Evolutionary conservation across 1,284 basidiomycete species (phyloP).

Genomic region (Xerocomus minutiporus): DNA sequence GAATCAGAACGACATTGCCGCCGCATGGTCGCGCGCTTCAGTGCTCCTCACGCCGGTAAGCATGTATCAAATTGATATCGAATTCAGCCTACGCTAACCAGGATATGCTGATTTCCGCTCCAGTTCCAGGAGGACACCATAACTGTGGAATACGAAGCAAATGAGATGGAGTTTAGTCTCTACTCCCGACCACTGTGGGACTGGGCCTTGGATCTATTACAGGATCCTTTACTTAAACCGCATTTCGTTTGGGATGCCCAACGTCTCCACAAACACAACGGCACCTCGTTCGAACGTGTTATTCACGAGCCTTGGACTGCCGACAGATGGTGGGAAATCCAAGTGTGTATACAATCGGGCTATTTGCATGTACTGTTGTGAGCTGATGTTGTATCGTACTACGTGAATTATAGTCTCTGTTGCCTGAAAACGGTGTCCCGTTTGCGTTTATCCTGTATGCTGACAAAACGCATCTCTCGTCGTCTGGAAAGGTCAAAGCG

Average conservation of each 20-base stretch:
- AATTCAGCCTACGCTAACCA: neutral
- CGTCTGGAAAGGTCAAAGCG: neutral
- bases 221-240: slow-evolving; percentile 13
- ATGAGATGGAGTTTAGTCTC: neutral
- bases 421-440: neutral
- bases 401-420: neutral
- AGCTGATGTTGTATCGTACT: neutral
- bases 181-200: slow-evolving; percentile 21
- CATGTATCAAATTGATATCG: neutral
- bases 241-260: slow-evolving; percentile 13
- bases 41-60: neutral
- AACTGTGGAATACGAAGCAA: neutral
- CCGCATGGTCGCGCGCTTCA: neutral
- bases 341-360: neutral
- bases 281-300: neutral
- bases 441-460: neutral
- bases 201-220: slow-evolving; percentile 23
- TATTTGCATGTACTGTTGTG: neutral
- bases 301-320: neutral
- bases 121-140: neutral
- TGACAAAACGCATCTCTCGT: neutral
- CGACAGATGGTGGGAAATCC: neutral
- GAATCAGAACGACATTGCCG: neutral
- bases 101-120: neutral
- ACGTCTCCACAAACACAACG: neutral